Conservation (phyloP, 2,329 filamentous ascomycete genomes). For the Sporothrix dimorphospora region DNA sequence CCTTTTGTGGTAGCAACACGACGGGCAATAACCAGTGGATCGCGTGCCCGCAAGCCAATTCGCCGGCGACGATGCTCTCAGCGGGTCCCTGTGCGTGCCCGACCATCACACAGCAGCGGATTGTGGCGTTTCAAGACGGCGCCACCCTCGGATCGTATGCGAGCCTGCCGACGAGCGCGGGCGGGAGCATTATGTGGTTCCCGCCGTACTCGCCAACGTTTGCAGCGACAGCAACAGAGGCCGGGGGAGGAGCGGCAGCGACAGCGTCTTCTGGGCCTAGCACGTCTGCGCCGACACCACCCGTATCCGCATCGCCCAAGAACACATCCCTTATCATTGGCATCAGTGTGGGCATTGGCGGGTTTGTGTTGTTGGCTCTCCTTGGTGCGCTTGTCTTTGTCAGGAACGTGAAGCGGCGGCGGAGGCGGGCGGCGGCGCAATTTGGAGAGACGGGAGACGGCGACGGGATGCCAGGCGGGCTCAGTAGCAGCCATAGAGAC, state of each 20-base stretch:
- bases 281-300: neutral
- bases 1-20: conserved; percentile 41
- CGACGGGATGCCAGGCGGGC: neutral
- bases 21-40: conserved; percentile 39
- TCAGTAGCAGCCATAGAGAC: neutral
- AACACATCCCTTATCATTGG: conserved; percentile 36
- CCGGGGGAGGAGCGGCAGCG: neutral
- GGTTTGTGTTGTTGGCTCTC: neutral
- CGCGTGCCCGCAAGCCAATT: conserved; percentile 39
- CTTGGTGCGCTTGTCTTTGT: conserved; percentile 10
- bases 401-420: neutral
- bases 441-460: neutral
- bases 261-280: neutral
- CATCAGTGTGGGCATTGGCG: conserved; percentile 26
- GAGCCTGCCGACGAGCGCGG: conserved; percentile 36
- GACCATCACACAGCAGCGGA: conserved; percentile 34
- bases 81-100: conserved; percentile 41
- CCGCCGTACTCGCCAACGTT: conserved; percentile 36
- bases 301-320: conserved; percentile 28
- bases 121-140: conserved; percentile 36
- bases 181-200: conserved; percentile 38
- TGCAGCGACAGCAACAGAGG: neutral
- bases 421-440: neutral
- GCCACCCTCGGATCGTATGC: conserved; percentile 38
- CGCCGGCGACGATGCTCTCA: conserved; percentile 34